A percentile compares a stretch with the other conserved stretches of the same genome.
These are phyloP conservation scores for Circinella umbellata DNA, from an alignment of 371 early-diverging fungal species.

Conservation along the genomic window DNA sequence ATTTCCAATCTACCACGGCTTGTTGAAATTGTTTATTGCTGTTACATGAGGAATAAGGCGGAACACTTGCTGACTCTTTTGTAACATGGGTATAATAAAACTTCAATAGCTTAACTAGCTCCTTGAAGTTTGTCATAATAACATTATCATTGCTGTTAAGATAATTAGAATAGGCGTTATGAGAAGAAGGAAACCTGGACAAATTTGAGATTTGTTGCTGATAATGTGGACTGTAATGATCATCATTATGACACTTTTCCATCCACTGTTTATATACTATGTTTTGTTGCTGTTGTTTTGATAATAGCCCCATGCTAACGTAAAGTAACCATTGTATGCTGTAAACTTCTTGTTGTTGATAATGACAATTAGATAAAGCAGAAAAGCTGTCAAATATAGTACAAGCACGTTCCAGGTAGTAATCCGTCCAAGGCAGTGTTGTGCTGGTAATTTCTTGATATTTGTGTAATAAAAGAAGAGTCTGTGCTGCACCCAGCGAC, in stretches of 20 bases:
- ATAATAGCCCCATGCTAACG: not conserved
- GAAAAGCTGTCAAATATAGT: not conserved
- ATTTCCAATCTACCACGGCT: not conserved
- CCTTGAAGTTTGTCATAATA: not conserved
- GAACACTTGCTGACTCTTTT: not conserved
- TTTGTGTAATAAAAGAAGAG: constrained; percentile 3
- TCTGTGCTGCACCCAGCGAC: not conserved
- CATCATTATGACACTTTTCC: not conserved
- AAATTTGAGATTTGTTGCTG: too few species aligned
- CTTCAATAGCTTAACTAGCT: not conserved
- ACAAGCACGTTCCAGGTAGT: constrained; percentile 5
- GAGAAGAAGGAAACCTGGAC: not conserved
- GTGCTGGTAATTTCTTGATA: constrained; percentile 5
- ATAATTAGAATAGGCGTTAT: too few species aligned
- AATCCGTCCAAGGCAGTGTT: not conserved
- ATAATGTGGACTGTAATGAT: too few species aligned
- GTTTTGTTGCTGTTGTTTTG: not conserved
- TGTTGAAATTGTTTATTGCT: not conserved
- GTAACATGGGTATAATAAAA: not conserved
- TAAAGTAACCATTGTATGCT: not conserved
- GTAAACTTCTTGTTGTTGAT: not conserved
- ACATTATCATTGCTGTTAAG: not conserved
- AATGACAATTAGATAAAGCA: not conserved
- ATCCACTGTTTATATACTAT: not conserved
- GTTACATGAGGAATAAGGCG: too few species aligned